These are phyloP conservation scores for Cytidiella melzeri DNA, from an alignment of 768 basidiomycete species.

Conservation along the genomic window DNA sequence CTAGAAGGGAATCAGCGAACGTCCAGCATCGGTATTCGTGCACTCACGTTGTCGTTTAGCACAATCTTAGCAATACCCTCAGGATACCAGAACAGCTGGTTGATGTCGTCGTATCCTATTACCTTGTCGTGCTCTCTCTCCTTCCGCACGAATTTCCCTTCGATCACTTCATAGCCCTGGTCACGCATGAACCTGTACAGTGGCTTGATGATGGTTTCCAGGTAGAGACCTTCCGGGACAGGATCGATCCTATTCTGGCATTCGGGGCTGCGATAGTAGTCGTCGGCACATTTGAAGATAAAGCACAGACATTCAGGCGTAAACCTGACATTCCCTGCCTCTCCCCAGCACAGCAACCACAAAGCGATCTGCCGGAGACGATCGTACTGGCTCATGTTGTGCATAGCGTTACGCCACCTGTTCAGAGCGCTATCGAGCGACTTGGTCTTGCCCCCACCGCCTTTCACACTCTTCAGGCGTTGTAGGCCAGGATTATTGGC, in stretches of 20 bases:
- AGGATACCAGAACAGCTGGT: slow-evolving; percentile 99
- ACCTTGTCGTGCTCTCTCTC: slow-evolving; percentile 95
- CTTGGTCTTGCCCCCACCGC: slow-evolving; percentile 56
- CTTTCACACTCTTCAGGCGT: slow-evolving; percentile 79
- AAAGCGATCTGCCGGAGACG: slow-evolving; percentile 94
- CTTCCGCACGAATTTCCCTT: slow-evolving; percentile 89
- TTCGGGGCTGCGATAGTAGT: slow-evolving; percentile 97
- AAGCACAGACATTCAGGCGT: slow-evolving; percentile 96
- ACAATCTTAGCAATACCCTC: slow-evolving; percentile 94
- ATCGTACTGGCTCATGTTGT: slow-evolving; percentile 99
- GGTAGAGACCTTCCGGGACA: slow-evolving; percentile 90
- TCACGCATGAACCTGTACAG: slow-evolving; percentile 95
- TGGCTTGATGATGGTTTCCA: slow-evolving; percentile 88
- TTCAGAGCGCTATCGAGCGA: slow-evolving; percentile 91
- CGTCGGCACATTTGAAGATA: slow-evolving; percentile 99
- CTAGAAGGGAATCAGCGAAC: slow-evolving; percentile 32
- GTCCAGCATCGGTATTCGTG: slow-evolving; percentile 1
- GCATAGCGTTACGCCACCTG: slow-evolving; percentile 98
- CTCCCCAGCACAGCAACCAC: slow-evolving; percentile 96
- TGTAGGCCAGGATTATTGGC: slow-evolving; percentile 90
- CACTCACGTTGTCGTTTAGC: slow-evolving; percentile 73
- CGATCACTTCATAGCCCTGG: slow-evolving; percentile 93
- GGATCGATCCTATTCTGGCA: slow-evolving; percentile 93
- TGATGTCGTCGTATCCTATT: slow-evolving; percentile 99
- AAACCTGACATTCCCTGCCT: slow-evolving; percentile 96